phyloP scores from a whole-genome alignment of 2,329 filamentous ascomycete species.

The Botryotinia globosa region DNA sequence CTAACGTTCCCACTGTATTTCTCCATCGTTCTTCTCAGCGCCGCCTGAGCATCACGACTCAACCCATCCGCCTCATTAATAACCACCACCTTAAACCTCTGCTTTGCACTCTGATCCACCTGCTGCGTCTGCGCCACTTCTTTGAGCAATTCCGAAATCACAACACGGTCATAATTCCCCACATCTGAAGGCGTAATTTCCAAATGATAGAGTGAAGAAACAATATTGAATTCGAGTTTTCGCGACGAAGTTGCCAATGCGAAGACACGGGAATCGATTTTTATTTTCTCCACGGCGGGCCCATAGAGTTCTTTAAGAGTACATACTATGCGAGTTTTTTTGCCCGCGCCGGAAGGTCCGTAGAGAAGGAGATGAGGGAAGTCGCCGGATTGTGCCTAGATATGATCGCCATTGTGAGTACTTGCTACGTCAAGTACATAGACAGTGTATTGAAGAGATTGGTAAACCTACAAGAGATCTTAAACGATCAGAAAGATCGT shows the following conservation, averaged over 20 bases:
- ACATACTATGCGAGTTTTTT: slow-evolving; percentile 95
- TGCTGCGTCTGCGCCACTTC: slow-evolving; percentile 99
- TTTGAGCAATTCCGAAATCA: slow-evolving; percentile 92
- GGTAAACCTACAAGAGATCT: slow-evolving; percentile 68
- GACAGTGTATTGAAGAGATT: neutral
- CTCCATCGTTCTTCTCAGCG: slow-evolving; percentile 94
- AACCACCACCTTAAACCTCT: slow-evolving; percentile 96
- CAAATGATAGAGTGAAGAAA: slow-evolving; percentile 93
- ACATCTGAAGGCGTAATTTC: slow-evolving; percentile 98
- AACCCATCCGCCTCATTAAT: slow-evolving; percentile 98
- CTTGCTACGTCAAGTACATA: neutral
- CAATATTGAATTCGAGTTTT: slow-evolving; percentile 99
- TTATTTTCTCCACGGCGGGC: slow-evolving; percentile 98
- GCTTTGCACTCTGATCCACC: slow-evolving; percentile 87
- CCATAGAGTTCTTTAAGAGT: slow-evolving; percentile 95
- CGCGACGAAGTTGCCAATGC: slow-evolving; percentile 87
- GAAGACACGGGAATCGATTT: slow-evolving; percentile 96
- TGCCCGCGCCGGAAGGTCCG: slow-evolving; percentile 92
- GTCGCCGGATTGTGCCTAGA: slow-evolving; percentile 89
- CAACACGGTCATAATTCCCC: slow-evolving; percentile 92
- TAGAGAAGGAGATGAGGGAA: slow-evolving; percentile 98
- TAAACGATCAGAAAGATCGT: slow-evolving; percentile 82
- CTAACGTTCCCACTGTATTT: slow-evolving; percentile 96
- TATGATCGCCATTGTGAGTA: slow-evolving; percentile 21
- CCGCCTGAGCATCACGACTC: slow-evolving; percentile 90